Evolutionary conservation across 805 yeast genomes (phyloP).

Genomic region (Saccharomycopsis javanensis): DNA sequence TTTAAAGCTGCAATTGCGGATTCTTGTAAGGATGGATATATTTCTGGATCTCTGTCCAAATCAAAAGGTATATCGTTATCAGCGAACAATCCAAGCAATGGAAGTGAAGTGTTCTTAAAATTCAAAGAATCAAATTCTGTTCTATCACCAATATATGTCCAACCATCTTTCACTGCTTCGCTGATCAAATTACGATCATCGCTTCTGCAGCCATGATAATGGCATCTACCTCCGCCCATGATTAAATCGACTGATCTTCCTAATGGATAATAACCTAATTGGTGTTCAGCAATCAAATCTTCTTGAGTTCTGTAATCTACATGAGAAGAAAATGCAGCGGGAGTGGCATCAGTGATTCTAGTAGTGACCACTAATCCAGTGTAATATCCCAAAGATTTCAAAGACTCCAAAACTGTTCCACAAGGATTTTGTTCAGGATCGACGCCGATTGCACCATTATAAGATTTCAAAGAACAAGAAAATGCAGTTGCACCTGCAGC

Average conservation of each 20-base stretch:
- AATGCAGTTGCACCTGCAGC: constrained; percentile 98
- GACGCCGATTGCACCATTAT: constrained; percentile 91
- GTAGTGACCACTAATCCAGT: constrained; percentile 94
- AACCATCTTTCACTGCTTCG: constrained; percentile 52
- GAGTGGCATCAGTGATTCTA: constrained; percentile 89
- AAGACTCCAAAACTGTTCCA: constrained; percentile 82
- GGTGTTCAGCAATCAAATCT: constrained; percentile 80
- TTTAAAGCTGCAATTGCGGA: constrained; percentile 66
- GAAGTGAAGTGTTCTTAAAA: constrained; percentile 46
- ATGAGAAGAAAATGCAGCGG: constrained; percentile 82
- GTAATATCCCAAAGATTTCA: constrained; percentile 66
- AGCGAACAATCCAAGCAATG: constrained; percentile 69
- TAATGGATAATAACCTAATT: constrained; percentile 69
- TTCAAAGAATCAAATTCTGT: constrained; percentile 47
- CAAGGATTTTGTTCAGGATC: constrained; percentile 59
- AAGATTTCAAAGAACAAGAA: constrained; percentile 71
- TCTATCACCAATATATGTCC: constrained; percentile 54
- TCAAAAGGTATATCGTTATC: constrained; percentile 77
- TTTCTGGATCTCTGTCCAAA: constrained; percentile 51
- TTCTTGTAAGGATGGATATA: constrained; percentile 70
- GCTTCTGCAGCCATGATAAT: constrained; percentile 62
- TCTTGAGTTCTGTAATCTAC: constrained; percentile 68
- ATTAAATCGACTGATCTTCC: constrained; percentile 76
- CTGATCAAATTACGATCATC: constrained; percentile 62
- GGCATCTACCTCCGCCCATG: constrained; percentile 88